Evolutionary conservation across 148 eudicot species (phyloP).

Genomic region (Rhododendron henanense): DNA sequence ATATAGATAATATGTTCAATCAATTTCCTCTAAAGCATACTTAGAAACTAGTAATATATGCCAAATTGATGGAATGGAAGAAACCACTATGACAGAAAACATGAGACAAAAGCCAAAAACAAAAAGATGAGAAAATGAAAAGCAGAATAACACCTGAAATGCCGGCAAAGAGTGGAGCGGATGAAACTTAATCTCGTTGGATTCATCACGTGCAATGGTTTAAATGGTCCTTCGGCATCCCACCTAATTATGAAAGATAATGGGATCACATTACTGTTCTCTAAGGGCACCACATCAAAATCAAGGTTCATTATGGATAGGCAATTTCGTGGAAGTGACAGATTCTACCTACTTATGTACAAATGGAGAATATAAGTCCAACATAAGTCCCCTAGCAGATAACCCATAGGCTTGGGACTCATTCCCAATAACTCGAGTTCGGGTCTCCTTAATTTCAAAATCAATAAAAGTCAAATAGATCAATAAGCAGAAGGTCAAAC

Average conservation of each 20-base stretch:
- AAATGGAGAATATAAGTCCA: background rate
- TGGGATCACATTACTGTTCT: slow-evolving; percentile 1
- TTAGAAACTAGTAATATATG: background rate
- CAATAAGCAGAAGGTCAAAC: background rate
- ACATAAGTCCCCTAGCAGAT: background rate
- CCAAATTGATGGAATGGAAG: background rate
- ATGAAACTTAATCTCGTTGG: slow-evolving; percentile 87
- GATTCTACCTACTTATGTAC: background rate
- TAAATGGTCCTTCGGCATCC: slow-evolving; percentile 94
- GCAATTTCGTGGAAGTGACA: background rate
- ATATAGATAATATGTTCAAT: background rate
- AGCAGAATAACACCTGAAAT: slow-evolving; percentile 51
- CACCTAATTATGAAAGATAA: slow-evolving; percentile 48
- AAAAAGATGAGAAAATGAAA: background rate
- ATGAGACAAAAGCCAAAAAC: background rate
- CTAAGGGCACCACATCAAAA: background rate
- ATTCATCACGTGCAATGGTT: slow-evolving; percentile 85
- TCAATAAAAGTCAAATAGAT: background rate
- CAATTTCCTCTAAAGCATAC: background rate
- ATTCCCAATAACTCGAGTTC: background rate
- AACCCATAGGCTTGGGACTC: background rate
- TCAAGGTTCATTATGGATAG: background rate
- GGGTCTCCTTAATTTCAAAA: background rate
- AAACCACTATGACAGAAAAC: background rate
- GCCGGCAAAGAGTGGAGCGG: slow-evolving; percentile 81